phyloP scores from a whole-genome alignment of 306 rosid genomes.

The Vigna reflexopilosa region DNA sequence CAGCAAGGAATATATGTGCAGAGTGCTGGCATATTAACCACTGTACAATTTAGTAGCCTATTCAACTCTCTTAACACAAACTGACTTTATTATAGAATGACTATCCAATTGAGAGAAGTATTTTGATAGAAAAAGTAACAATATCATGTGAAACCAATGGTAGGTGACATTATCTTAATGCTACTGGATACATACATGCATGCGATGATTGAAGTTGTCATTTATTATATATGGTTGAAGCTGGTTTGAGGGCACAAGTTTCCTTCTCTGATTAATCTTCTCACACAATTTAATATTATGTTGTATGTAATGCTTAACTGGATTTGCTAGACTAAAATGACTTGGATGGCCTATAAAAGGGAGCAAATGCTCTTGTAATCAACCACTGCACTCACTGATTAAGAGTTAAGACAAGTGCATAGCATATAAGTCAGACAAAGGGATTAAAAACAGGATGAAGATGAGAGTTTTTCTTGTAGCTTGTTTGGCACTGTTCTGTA shows the following conservation, averaged over 20 bases:
- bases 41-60: background rate
- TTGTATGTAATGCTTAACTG: constrained; percentile 30
- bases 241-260: background rate
- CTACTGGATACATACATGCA: constrained; percentile 9
- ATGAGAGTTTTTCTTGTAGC: constrained; percentile 29
- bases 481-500: constrained; percentile 33
- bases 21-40: background rate
- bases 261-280: background rate
- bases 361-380: background rate
- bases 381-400: constrained; percentile 20
- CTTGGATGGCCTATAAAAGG: constrained; percentile 30
- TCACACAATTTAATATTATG: background rate
- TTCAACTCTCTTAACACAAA: constrained; percentile 9
- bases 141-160: background rate
- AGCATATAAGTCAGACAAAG: background rate
- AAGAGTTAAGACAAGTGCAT: background rate
- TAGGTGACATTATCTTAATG: constrained; percentile 30
- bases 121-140: background rate
- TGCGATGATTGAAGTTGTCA: constrained; percentile 10
- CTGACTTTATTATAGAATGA: background rate
- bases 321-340: background rate
- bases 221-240: background rate
- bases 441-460: constrained; percentile 34
- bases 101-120: background rate
- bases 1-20: background rate